Conservation (phyloP, 345 rosid species). For the Gossypium rotundifolium region DNA sequence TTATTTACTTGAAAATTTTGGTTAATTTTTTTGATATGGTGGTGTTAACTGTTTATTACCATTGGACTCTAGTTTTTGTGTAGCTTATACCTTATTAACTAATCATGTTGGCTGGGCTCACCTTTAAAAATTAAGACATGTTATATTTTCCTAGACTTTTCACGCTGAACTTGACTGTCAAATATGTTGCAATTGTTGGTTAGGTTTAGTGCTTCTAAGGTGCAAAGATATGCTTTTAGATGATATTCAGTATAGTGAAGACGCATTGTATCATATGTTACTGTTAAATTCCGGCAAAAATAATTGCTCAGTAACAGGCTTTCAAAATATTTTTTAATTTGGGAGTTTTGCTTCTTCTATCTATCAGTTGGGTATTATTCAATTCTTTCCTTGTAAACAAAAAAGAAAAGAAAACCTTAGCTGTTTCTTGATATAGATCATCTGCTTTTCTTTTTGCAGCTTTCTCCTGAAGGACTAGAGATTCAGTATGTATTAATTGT, state of each 20-base stretch:
- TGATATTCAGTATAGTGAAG: not conserved
- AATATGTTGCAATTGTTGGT: not conserved
- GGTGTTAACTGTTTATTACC: not conserved
- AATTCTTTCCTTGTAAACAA: not conserved
- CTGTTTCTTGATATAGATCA: slow-evolving; percentile 14
- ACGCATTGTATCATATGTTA: not conserved
- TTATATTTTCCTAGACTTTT: not conserved
- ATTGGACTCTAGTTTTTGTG: not conserved
- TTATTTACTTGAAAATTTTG: not conserved
- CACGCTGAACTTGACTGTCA: not conserved
- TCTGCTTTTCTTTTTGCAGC: slow-evolving; percentile 37
- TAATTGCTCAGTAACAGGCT: not conserved
- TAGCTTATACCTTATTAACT: not conserved
- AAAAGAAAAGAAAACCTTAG: not conserved
- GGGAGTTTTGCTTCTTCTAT: not conserved
- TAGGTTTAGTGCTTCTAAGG: not conserved
- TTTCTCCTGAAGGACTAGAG: slow-evolving; percentile 39
- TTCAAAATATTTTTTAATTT: not conserved
- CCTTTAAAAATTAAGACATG: not conserved
- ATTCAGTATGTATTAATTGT: slow-evolving; percentile 58
- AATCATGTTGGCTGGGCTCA: not conserved
- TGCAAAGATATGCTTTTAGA: not conserved
- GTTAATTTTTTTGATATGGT: not conserved
- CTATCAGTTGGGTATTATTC: not conserved
- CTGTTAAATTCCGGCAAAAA: not conserved